Conservation (phyloP, 108 stramenopile species). For the Nitzschia putrida region DNA sequence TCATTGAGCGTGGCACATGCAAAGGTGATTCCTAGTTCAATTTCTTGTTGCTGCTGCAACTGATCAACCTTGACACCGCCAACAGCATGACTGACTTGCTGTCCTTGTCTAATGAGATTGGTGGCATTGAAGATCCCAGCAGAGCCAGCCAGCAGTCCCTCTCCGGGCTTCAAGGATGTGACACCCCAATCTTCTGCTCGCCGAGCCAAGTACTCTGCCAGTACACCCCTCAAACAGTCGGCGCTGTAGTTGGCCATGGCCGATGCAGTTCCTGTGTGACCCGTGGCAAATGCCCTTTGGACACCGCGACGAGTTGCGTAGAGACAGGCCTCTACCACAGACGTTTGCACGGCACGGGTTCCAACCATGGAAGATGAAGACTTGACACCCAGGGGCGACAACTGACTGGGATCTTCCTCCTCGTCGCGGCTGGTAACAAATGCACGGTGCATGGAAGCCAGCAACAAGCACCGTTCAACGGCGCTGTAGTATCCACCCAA, state of each 20-base stretch:
- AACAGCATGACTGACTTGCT: constrained; percentile 3
- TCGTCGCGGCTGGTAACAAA: constrained; percentile 44
- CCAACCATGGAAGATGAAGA: constrained; percentile 2
- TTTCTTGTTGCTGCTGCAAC: constrained; percentile 38
- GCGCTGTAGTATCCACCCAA: constrained; percentile 78
- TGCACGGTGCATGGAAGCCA: constrained; percentile 85
- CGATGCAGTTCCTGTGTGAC: constrained; percentile 79
- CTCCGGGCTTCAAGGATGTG: constrained; percentile 72
- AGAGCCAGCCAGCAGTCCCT: constrained; percentile 73
- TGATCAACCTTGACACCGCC: constrained; percentile 45
- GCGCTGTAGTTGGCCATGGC: constrained; percentile 75
- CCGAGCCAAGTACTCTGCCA: constrained; percentile 66
- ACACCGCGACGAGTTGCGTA: constrained; percentile 78
- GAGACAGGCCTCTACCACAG: constrained; percentile 79
- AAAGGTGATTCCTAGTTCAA: constrained; percentile 63
- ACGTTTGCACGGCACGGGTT: constrained; percentile 53
- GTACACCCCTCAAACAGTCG: constrained; percentile 61
- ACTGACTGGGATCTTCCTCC: constrained; percentile 7
- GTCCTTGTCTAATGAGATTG: constrained; percentile 25
- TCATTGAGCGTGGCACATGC: constrained; percentile 85
- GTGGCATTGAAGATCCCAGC: constrained; percentile 59
- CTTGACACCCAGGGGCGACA: constrained; percentile 9
- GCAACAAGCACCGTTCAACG: constrained; percentile 74
- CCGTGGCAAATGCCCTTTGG: constrained; percentile 84
- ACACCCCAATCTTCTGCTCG: constrained; percentile 74